A percentile compares a stretch with the other conserved stretches of the same genome.
Evolutionary conservation across 2,329 filamentous ascomycete species (phyloP).

Genomic region (Talaromyces albobiverticillius): DNA sequence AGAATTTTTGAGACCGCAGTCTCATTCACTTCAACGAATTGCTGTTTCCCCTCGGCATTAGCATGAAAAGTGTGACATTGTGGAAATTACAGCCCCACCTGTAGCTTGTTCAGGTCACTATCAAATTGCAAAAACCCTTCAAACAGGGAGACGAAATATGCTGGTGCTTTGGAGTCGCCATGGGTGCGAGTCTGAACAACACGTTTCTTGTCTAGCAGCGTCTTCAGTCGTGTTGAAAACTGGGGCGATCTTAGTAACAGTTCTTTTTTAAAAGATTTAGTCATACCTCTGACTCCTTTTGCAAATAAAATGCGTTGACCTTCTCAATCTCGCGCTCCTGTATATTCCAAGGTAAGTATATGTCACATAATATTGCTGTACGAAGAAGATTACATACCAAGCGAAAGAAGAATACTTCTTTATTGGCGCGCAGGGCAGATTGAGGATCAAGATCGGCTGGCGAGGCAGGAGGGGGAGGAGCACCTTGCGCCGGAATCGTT

Average conservation of each 20-base stretch:
- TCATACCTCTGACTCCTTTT: constrained; percentile 93
- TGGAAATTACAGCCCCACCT: constrained; percentile 41
- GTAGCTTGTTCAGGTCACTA: constrained; percentile 92
- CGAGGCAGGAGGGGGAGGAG: constrained; percentile 17
- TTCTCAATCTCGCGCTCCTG: constrained; percentile 98
- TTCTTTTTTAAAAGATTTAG: not conserved
- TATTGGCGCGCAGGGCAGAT: constrained; percentile 88
- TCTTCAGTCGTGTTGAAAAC: constrained; percentile 91
- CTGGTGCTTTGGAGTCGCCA: constrained; percentile 78
- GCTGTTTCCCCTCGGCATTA: constrained; percentile 48
- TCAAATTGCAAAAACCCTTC: constrained; percentile 98
- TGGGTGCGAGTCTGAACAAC: constrained; percentile 76
- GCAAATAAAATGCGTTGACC: constrained; percentile 95
- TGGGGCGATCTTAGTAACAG: constrained; percentile 36
- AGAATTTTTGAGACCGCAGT: constrained; percentile 97
- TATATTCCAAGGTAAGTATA: not conserved
- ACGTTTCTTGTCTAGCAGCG: constrained; percentile 90
- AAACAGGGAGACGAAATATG: constrained; percentile 90
- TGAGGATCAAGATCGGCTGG: constrained; percentile 65
- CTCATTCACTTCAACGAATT: constrained; percentile 97
- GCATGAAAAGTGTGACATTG: not conserved
- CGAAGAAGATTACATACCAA: constrained; percentile 58
- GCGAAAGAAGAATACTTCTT: constrained; percentile 97
- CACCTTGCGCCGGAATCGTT: constrained; percentile 73
- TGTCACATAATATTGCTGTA: not conserved